Evolutionary conservation across 306 rosid species (phyloP).

Genomic region (Castanea sativa): DNA sequence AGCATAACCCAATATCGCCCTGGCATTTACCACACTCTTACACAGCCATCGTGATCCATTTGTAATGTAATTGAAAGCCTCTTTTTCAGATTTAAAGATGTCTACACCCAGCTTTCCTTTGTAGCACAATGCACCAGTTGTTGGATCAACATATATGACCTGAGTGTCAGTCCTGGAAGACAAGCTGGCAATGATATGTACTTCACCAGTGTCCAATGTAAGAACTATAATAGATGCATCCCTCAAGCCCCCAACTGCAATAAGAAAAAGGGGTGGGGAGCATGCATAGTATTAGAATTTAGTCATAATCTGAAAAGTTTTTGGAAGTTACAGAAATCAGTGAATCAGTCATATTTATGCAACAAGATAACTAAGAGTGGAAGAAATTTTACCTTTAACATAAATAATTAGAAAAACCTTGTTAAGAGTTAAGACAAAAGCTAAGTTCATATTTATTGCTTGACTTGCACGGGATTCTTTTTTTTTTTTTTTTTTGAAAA

Average conservation of each 20-base stretch:
- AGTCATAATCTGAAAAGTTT: not conserved
- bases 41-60: conserved; percentile 59
- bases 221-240: conserved; percentile 72
- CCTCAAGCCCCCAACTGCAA: conserved; percentile 46
- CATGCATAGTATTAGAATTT: conserved; percentile 4
- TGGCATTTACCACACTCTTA: conserved; percentile 48
- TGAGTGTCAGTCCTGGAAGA: conserved; percentile 65
- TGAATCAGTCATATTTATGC: not conserved
- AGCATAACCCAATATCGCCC: conserved; percentile 85
- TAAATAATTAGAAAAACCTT: not conserved
- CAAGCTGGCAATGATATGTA: conserved; percentile 61
- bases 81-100: conserved; percentile 67
- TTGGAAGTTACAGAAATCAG: not conserved
- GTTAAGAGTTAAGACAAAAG: not conserved
- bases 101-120: conserved; percentile 54
- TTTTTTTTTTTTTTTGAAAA: too few relatives aligned
- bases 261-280: not conserved
- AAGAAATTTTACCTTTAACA: not conserved
- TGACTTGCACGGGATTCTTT: too few relatives aligned
- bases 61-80: conserved; percentile 62
- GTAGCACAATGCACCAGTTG: conserved; percentile 79
- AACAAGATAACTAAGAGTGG: not conserved
- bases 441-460: too few relatives aligned
- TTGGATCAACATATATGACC: conserved; percentile 82
- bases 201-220: conserved; percentile 80